Base-by-base conservation (phyloP, 306 rosid genomes). In the Trifolium fragiferum region DNA sequence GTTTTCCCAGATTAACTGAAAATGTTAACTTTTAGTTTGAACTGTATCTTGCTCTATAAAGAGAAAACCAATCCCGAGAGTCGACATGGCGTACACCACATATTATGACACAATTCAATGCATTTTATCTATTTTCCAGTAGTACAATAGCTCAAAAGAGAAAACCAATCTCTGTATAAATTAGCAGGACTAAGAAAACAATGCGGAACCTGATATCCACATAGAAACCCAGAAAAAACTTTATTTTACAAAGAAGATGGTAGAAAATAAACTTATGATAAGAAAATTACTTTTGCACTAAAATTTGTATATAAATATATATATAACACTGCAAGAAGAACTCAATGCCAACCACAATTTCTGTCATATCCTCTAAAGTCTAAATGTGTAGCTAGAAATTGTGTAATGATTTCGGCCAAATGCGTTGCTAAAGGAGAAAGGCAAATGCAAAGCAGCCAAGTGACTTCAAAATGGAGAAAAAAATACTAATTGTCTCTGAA, bases 311-410 rank as follows among this genome's bases (percentile, higher is more conserved):
- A 16, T 44, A 44, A 67, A 67, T 14, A 44, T 35, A n/a, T n/a
- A n/a, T 25, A 67, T 23, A 25, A 49, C 44, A 5, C 30, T 68
- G 16, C 43, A 46, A 49, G 21, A 49, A 27, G 27, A 47, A 30
- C 25, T 25, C 49, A 32, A 50, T 32, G 33, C 32, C 51, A 65
- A 65, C 18, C 19, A 8, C 33, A 64, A 51, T 51, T 53, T 40
- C 30, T 19, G 49, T 12, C 46, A 57, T 38, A 32, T 11, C 43
- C 21, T 32, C 66, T 15, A 3, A 61, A 61, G 11, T 61, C 43
- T 32, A 61, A 61, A 37, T 71, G 6, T 71, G 76, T 70, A 37
- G 50, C 38, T 55, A 71, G 76, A 55, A 71, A 55, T 21, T 19
- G 20, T 21, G 14, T 20, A 21, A 35, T 10, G 14, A 53, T 54